A percentile compares a stretch with the other conserved stretches of the same genome.
These are phyloP conservation scores for Saccharomycopsis lassenensis DNA, from an alignment of 805 yeast species.

Conservation along the genomic window DNA sequence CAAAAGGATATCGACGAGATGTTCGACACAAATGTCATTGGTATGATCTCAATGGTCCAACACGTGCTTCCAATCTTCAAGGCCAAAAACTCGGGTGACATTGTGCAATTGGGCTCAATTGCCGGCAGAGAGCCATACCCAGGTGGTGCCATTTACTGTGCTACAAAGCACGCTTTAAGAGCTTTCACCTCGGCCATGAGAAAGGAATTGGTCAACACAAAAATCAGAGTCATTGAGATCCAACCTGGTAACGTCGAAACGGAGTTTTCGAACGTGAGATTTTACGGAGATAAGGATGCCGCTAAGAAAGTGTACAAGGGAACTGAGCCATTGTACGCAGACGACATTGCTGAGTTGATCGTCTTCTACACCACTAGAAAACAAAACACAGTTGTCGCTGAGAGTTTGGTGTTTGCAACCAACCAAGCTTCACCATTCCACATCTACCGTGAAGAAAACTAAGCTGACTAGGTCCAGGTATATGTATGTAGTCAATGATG, in stretches of 20 bases:
- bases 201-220: slow-evolving; percentile 63
- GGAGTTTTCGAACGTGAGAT: slow-evolving; percentile 51
- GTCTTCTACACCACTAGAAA: slow-evolving; percentile 58
- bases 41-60: slow-evolving; percentile 35
- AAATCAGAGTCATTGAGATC: slow-evolving; percentile 52
- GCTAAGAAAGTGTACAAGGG: slow-evolving; percentile 44
- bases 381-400: slow-evolving; percentile 66
- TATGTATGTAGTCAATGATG: no score
- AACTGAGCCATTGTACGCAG: slow-evolving; percentile 47
- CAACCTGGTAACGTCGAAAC: slow-evolving; percentile 67
- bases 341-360: slow-evolving; percentile 67
- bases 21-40: slow-evolving; percentile 38
- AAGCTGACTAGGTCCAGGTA: no score
- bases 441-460: slow-evolving; percentile 10
- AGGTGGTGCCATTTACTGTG: slow-evolving; percentile 61
- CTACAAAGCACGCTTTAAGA: slow-evolving; percentile 54
- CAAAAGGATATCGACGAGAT: slow-evolving; percentile 30
- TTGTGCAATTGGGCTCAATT: slow-evolving; percentile 56
- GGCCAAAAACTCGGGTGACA: slow-evolving; percentile 38
- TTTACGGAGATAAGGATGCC: slow-evolving; percentile 41
- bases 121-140: slow-evolving; percentile 66
- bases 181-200: slow-evolving; percentile 51
- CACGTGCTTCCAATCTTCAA: slow-evolving; percentile 32
- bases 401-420: slow-evolving; percentile 70
- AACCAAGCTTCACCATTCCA: slow-evolving; percentile 51